Evolutionary conservation across 2,329 filamentous ascomycete species (phyloP), one percentile per base, ranked within the genome.

Genomic region (Teratosphaeria destructans): DNA sequence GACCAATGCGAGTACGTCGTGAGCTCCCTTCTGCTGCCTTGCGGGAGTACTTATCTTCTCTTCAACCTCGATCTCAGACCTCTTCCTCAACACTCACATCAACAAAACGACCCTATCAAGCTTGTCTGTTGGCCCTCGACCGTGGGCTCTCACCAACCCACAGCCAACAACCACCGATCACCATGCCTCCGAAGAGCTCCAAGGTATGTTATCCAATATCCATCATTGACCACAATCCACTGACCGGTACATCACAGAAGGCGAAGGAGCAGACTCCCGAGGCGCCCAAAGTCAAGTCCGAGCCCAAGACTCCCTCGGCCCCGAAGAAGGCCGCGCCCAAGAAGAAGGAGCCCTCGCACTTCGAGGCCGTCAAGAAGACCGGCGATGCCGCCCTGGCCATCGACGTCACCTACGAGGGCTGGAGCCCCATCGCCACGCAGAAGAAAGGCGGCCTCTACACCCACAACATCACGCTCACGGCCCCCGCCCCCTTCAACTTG

Each of bases 391-490:
- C 62, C 2, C 57, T 66, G 2, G 65, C 68, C 0, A 59, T 73
- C 54, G 64, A 67, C 19, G 67, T 70, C 27, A 57, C 59, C 16
- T 65, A 62, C 47, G 65, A 67, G 26, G 67, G 68, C 29, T 63
- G 64, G 0, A 60, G 58, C 8, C 52, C 61, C 11, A 57, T 65
- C 11, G 63, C 68, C 19, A 62, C 61, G 39, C 61, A 63, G 27
- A 59, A 53, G 43, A 67, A 69, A 47, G 58, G 57, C 0, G 65
- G 62, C 39, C 64, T 62, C 14, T 72, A 63, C 57, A 61, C 59
- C 19, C 69, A 72, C 39, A 59, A 63, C 2, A 32, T 75, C 47
- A 71, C 70, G 58, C 63, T 76, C 7, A 61, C 65, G 3, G 69
- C 69, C 26, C 54, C 63, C 4, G 64, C 66, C 26, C 62, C 67